Evolutionary conservation across 2,329 filamentous ascomycete genomes (phyloP).

Genomic region (Sphaerulina populicola): DNA sequence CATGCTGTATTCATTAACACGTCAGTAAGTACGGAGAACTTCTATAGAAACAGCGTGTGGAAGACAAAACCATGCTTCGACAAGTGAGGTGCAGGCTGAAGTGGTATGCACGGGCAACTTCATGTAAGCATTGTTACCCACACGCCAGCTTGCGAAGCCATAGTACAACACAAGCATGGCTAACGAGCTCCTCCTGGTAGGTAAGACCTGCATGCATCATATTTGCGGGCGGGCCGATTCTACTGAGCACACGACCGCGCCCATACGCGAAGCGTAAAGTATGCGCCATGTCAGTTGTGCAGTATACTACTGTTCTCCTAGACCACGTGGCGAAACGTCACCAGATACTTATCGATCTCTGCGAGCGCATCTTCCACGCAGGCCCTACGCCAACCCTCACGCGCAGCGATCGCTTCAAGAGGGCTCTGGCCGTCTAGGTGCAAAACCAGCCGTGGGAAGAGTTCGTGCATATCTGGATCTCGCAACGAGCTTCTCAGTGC

Average conservation of each 20-base stretch:
- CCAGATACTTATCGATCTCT: slow-evolving; percentile 60
- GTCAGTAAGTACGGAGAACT: too few species aligned
- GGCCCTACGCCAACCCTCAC: slow-evolving; percentile 79
- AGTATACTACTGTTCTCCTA: neutral
- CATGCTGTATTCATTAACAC: too few species aligned
- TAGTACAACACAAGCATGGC: slow-evolving; percentile 4
- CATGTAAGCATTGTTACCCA: slow-evolving; percentile 8
- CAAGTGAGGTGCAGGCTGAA: neutral
- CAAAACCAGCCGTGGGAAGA: slow-evolving; percentile 67
- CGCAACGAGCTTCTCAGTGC: slow-evolving; percentile 11
- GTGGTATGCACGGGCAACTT: neutral
- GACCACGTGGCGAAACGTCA: slow-evolving; percentile 30
- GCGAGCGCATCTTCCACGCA: slow-evolving; percentile 45
- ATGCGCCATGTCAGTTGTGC: too few species aligned
- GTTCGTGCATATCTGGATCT: slow-evolving; percentile 52
- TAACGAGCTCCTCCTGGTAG: neutral
- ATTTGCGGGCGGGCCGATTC: too few species aligned
- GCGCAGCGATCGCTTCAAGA: slow-evolving; percentile 76
- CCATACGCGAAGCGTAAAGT: too few species aligned
- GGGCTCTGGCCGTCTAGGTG: slow-evolving; percentile 83
- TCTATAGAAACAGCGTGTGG: too few species aligned
- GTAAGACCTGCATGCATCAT: too few species aligned
- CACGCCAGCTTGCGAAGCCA: slow-evolving; percentile 3
- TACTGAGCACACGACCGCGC: neutral
- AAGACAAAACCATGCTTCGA: neutral